Percentiles rank a stretch among this genome's conserved stretches.
phyloP scores from a whole-genome alignment of 2,329 filamentous ascomycete species.

The Elsinoe necatrix region DNA sequence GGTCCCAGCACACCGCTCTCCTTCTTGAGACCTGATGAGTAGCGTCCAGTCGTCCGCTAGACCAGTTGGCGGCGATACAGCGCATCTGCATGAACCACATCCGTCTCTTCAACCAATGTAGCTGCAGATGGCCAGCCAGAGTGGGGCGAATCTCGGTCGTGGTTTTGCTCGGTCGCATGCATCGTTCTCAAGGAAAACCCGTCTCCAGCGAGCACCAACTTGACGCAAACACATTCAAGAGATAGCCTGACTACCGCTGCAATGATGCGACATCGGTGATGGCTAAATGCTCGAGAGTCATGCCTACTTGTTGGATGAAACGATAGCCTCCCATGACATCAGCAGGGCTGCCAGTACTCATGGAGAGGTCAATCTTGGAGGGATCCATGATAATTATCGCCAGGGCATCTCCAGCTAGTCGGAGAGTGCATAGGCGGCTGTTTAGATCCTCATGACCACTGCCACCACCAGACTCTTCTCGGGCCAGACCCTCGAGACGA shows the following conservation, averaged over 20 bases:
- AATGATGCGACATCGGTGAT: not conserved
- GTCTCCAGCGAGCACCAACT: not conserved
- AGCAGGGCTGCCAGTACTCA: not conserved
- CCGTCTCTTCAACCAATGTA: constrained; percentile 5
- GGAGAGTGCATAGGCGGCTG: not conserved
- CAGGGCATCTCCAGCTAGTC: not conserved
- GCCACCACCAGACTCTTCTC: constrained; percentile 1
- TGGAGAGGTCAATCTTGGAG: not conserved
- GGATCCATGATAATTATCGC: not conserved
- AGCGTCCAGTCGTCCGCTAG: not conserved
- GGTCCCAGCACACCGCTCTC: not conserved
- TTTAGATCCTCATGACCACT: constrained; percentile 5
- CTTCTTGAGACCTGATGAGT: not conserved
- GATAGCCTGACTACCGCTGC: not conserved
- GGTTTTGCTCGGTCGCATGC: not conserved
- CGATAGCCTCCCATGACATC: constrained; percentile 8
- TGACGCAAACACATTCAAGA: not conserved
- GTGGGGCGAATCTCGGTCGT: not conserved
- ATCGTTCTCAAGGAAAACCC: not conserved
- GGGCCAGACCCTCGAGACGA: not conserved
- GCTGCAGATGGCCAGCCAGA: not conserved
- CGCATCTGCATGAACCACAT: constrained; percentile 2
- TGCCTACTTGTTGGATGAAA: constrained; percentile 1
- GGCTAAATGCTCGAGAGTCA: not conserved
- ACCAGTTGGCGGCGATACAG: not conserved